Conservation (phyloP, 106 monocot species). For the Ottelia alismoides region DNA sequence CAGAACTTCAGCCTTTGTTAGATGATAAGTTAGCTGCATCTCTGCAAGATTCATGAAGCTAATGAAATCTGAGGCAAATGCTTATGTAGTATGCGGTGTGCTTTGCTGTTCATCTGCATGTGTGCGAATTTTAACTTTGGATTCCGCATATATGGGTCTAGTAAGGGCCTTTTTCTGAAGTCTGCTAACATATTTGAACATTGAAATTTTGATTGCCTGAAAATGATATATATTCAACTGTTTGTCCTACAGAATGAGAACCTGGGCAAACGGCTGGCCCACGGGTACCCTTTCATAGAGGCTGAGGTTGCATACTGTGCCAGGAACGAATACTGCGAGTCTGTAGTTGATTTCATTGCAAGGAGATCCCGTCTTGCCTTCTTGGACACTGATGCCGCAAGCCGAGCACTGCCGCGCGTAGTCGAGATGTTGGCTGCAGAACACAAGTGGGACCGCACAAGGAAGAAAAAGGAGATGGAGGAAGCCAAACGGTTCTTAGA, state of each 20-base stretch:
- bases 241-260: slow-evolving; percentile 80
- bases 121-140: too few species aligned
- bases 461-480: slow-evolving; percentile 67
- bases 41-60: too few species aligned
- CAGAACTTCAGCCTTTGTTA: too few species aligned
- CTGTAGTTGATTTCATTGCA: slow-evolving; percentile 86
- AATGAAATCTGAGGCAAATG: too few species aligned
- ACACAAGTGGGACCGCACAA: slow-evolving; percentile 79
- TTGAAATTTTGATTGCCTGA: too few species aligned
- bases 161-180: too few species aligned
- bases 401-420: slow-evolving; percentile 70
- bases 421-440: slow-evolving; percentile 75
- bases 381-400: slow-evolving; percentile 90
- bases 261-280: slow-evolving; percentile 85
- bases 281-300: slow-evolving; percentile 92
- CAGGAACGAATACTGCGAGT: slow-evolving; percentile 87
- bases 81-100: too few species aligned
- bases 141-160: too few species aligned
- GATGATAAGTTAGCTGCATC: too few species aligned
- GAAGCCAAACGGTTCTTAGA: slow-evolving; percentile 66
- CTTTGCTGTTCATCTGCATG: too few species aligned
- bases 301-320: slow-evolving; percentile 98
- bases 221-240: too few species aligned
- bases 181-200: too few species aligned
- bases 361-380: slow-evolving; percentile 83